phyloP scores from a whole-genome alignment of 169 alveolate species.

The Cyclospora cayetanensis region DNA sequence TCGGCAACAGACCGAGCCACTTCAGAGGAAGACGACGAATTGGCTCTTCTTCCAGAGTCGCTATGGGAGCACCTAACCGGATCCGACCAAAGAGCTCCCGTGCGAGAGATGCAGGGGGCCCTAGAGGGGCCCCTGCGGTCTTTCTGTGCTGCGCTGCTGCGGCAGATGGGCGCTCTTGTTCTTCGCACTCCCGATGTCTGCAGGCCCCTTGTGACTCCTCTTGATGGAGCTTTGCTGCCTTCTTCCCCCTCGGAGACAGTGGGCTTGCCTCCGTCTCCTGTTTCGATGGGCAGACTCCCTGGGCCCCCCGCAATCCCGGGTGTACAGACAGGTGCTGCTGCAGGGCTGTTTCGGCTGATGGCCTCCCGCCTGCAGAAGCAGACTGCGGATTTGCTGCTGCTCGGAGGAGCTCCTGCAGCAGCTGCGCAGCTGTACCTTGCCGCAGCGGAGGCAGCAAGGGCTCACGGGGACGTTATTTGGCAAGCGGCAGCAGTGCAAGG shows the following conservation, averaged over 20 bases:
- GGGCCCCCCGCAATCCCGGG: neutral
- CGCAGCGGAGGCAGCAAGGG: conserved; percentile 57
- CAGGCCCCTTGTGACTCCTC: conserved; percentile 40
- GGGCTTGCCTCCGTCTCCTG: neutral
- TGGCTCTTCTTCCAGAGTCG: neutral
- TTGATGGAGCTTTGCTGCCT: conserved; percentile 27
- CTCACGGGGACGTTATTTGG: conserved; percentile 59
- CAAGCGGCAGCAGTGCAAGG: conserved; percentile 61
- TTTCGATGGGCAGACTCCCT: neutral
- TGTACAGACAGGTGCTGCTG: neutral
- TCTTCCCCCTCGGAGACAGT: neutral
- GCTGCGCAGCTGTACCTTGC: conserved; percentile 30
- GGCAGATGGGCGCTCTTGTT: conserved; percentile 44
- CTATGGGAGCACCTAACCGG: neutral
- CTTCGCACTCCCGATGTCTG: conserved; percentile 44
- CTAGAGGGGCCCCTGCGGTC: neutral
- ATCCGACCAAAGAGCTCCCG: neutral
- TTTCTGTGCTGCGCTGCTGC: conserved; percentile 27
- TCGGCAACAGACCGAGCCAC: neutral
- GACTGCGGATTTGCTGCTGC: conserved; percentile 31
- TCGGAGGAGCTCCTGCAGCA: conserved; percentile 58
- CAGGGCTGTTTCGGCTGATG: conserved; percentile 21
- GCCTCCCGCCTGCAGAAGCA: conserved; percentile 63
- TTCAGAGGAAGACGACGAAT: neutral
- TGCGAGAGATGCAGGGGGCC: neutral